Conservation (phyloP, 768 basidiomycete genomes). For the Trametes punicea region DNA sequence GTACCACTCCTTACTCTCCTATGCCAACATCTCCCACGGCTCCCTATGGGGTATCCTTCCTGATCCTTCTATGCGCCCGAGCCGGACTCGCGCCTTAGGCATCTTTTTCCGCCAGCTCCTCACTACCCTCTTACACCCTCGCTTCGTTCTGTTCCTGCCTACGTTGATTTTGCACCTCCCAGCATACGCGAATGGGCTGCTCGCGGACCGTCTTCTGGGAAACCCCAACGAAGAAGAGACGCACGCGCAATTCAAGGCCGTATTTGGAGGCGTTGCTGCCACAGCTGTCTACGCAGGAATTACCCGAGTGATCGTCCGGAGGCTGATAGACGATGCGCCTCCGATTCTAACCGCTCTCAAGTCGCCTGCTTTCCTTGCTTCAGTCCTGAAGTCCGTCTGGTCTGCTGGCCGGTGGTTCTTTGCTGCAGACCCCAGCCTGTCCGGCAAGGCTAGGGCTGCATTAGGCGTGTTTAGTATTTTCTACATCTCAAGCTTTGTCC, state of each 20-base stretch:
- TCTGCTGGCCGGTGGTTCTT: constrained; percentile 10
- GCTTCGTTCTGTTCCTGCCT: constrained; percentile 83
- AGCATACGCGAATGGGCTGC: constrained; percentile 72
- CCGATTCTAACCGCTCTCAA: not conserved
- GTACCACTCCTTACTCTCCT: constrained; percentile 82
- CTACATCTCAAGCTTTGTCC: constrained; percentile 30
- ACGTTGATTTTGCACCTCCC: constrained; percentile 81
- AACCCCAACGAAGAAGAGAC: constrained; percentile 82
- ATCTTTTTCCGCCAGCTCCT: constrained; percentile 72
- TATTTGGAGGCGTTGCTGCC: constrained; percentile 51
- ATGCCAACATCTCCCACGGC: constrained; percentile 76
- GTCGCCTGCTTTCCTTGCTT: not conserved
- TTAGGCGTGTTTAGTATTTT: constrained; percentile 19
- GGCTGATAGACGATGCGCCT: not conserved
- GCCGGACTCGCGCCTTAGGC: constrained; percentile 67
- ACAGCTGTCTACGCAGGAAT: constrained; percentile 14
- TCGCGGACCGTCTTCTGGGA: constrained; percentile 60
- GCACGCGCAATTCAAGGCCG: constrained; percentile 93
- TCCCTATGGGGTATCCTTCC: constrained; percentile 70
- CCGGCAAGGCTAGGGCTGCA: constrained; percentile 8
- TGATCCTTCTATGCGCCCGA: constrained; percentile 62
- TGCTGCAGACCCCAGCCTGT: not conserved
- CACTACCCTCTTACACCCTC: constrained; percentile 61
- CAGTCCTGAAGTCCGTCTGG: not conserved
- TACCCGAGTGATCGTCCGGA: constrained; percentile 2